Conservation (phyloP, 2,329 filamentous ascomycete species). For the Botrytis fragariae region DNA sequence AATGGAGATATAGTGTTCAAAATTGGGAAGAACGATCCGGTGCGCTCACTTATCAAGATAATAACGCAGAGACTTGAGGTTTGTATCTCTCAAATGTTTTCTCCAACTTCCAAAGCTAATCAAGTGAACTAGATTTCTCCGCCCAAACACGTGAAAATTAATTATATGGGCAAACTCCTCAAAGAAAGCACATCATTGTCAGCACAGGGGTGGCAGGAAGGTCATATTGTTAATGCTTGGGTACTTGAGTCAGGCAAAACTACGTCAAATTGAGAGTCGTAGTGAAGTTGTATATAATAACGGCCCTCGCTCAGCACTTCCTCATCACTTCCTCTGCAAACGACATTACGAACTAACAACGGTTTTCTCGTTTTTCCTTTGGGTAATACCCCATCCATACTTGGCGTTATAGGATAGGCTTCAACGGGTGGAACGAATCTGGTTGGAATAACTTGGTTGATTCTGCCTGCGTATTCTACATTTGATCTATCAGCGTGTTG, state of each 20-base stretch:
- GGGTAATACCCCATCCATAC: constrained; percentile 8
- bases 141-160: constrained; percentile 63
- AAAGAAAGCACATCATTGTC: constrained; percentile 64
- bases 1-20: constrained; percentile 60
- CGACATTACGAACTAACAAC: not conserved
- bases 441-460: not conserved
- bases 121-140: constrained; percentile 47
- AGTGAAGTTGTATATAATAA: constrained; percentile 8
- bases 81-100: constrained; percentile 38
- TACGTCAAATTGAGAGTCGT: not conserved
- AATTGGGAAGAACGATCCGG: constrained; percentile 59
- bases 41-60: constrained; percentile 60
- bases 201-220: constrained; percentile 72
- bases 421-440: not conserved
- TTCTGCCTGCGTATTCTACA: not conserved
- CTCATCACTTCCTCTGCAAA: not conserved
- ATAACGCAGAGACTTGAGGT: constrained; percentile 64
- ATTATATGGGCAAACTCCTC: constrained; percentile 78
- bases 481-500: not conserved
- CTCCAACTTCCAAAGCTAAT: constrained; percentile 15
- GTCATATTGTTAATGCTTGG: constrained; percentile 69
- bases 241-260: constrained; percentile 2
- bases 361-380: not conserved
- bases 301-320: not conserved
- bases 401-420: constrained; percentile 5